Conservation (phyloP, 306 rosid species). For the Vicia sativa region DNA sequence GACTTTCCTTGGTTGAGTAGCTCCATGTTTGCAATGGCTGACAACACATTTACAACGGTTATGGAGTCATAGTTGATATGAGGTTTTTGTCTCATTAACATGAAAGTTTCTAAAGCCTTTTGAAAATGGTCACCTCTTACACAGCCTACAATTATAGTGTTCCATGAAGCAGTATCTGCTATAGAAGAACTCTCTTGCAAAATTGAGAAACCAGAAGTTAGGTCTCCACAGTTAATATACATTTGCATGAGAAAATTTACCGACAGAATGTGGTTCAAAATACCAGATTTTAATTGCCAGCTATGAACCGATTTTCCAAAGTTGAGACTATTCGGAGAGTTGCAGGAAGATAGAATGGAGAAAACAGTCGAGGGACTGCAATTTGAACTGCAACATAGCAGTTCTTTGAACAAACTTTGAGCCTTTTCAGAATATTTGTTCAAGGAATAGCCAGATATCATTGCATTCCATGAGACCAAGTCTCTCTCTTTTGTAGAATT, state of each 20-base stretch:
- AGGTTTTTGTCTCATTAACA: conserved; percentile 45
- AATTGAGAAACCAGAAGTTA: conserved; percentile 47
- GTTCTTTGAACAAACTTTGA: conserved; percentile 49
- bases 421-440: conserved; percentile 51
- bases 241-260: conserved; percentile 54
- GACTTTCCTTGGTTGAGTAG: conserved; percentile 47
- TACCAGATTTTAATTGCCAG: conserved; percentile 63
- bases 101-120: conserved; percentile 50
- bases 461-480: conserved; percentile 62
- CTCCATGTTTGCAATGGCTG: conserved; percentile 60
- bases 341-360: conserved; percentile 56
- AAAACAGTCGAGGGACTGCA: conserved; percentile 52
- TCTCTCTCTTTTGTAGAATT: conserved; percentile 46
- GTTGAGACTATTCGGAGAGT: conserved; percentile 39
- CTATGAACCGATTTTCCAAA: conserved; percentile 63
- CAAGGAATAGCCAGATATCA: conserved; percentile 66
- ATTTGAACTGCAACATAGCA: conserved; percentile 33
- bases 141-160: conserved; percentile 58
- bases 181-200: conserved; percentile 45
- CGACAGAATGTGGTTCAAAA: conserved; percentile 46
- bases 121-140: conserved; percentile 38
- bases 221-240: conserved; percentile 58
- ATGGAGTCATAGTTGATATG: conserved; percentile 49
- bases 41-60: conserved; percentile 52
- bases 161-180: conserved; percentile 54